phyloP scores from a whole-genome alignment of 208 protist species.

The Leptomonas pyrrhocoris region DNA sequence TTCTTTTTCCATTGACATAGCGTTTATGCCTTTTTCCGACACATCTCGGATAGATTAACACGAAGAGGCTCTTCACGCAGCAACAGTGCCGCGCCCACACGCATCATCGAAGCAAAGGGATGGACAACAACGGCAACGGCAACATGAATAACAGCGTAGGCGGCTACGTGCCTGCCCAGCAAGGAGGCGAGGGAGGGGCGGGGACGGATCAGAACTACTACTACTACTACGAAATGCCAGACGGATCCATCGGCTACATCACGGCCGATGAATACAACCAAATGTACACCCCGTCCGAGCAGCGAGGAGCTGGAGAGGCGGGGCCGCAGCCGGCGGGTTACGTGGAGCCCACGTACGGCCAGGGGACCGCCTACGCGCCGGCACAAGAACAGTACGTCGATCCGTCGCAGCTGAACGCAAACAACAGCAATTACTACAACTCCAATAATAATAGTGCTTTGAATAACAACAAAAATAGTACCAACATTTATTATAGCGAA shows the following conservation, averaged over 20 bases:
- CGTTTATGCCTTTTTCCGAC: no score
- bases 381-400: conserved; percentile 1
- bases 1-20: no score
- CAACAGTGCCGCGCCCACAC: no score
- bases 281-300: conserved; percentile 12
- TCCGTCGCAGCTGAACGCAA: conserved; percentile 7
- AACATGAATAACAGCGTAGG: conserved; percentile 15
- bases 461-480: not conserved
- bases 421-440: not conserved
- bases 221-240: conserved; percentile 38
- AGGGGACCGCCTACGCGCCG: conserved; percentile 14
- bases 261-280: conserved; percentile 14
- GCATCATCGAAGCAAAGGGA: no score
- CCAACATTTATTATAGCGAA: not conserved
- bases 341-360: conserved; percentile 13
- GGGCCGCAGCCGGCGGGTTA: conserved; percentile 10
- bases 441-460: not conserved
- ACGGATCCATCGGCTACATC: conserved; percentile 32
- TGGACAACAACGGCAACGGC: not conserved
- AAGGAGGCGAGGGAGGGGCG: not conserved
- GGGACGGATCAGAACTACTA: conserved; percentile 17
- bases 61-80: no score
- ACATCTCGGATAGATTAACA: no score
- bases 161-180: conserved; percentile 22
- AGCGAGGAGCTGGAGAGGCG: not conserved